A percentile compares a stretch with the other conserved stretches of the same genome.
Conservation (phyloP, 805 yeast genomes). For the Cyberlindnera sargentensis region DNA sequence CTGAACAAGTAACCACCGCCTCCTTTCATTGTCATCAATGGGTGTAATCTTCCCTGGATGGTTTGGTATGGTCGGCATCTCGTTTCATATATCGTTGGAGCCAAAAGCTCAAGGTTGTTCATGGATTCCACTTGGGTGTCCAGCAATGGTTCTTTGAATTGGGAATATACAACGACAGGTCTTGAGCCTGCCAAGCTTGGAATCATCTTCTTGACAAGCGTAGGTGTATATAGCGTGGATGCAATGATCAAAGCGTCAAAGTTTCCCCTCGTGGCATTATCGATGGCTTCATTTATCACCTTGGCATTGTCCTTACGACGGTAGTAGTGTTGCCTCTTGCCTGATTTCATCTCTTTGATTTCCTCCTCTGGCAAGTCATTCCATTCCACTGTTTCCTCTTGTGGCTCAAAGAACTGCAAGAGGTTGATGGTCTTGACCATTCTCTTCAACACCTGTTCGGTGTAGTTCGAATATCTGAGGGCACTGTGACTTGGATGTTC, state of each 20-base stretch:
- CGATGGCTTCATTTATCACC: constrained; percentile 39
- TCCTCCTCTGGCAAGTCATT: constrained; percentile 44
- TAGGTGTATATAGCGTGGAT: constrained; percentile 62
- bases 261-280: constrained; percentile 40
- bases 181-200: constrained; percentile 76
- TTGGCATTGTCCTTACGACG: constrained; percentile 55
- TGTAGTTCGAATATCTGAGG: constrained; percentile 56
- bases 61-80: constrained; percentile 86
- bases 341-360: constrained; percentile 46
- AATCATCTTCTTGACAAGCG: constrained; percentile 54
- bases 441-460: constrained; percentile 41
- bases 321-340: constrained; percentile 58
- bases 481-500: constrained; percentile 84
- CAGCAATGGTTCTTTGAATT: constrained; percentile 71
- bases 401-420: constrained; percentile 80
- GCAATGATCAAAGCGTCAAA: constrained; percentile 76
- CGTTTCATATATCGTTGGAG: constrained; percentile 78
- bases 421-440: constrained; percentile 68
- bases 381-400: constrained; percentile 39
- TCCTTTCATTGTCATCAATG: constrained; percentile 87
- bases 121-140: constrained; percentile 65
- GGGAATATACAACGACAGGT: constrained; percentile 77
- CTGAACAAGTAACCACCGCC: constrained; percentile 84
- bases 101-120: constrained; percentile 63
- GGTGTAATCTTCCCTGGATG: constrained; percentile 90